Conservation (phyloP, 108 stramenopile species). For the Fragilaria radians region DNA sequence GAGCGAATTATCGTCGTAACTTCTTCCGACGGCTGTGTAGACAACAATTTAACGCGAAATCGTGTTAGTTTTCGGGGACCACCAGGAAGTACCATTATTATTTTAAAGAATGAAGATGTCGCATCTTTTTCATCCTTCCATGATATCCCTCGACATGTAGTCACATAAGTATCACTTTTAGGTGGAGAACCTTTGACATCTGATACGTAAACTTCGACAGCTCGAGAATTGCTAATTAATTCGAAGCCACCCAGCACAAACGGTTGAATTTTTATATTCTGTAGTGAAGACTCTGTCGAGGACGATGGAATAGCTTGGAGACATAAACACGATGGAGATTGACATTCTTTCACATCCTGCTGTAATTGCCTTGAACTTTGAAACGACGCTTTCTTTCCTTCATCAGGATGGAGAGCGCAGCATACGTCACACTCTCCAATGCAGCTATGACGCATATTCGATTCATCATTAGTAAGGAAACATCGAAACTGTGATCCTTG, state of each 20-base stretch:
- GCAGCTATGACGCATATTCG: no score
- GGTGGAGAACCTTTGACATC: not conserved
- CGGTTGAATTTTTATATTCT: no score
- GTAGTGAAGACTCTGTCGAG: no score
- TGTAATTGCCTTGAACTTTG: no score
- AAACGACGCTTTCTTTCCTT: conserved; percentile 9
- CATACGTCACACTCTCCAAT: not conserved
- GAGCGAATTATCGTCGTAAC: not conserved
- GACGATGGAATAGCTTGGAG: no score
- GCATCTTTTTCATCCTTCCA: not conserved
- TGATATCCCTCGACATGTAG: not conserved
- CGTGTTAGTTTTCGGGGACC: conserved; percentile 1
- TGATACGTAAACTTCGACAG: conserved; percentile 4
- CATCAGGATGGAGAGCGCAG: not conserved
- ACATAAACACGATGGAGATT: no score
- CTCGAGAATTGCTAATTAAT: conserved; percentile 3
- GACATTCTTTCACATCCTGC: no score
- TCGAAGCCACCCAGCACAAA: conserved; percentile 7
- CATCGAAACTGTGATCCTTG: not conserved
- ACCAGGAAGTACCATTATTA: conserved; percentile 1
- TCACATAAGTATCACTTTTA: conserved; percentile 5
- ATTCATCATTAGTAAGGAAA: not conserved
- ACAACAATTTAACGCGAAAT: conserved; percentile 1
- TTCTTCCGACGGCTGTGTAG: not conserved
- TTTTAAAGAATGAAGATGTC: not conserved